Evolutionary conservation across 75 land plant species (phyloP).

Genomic region (Picea sitchensis): DNA sequence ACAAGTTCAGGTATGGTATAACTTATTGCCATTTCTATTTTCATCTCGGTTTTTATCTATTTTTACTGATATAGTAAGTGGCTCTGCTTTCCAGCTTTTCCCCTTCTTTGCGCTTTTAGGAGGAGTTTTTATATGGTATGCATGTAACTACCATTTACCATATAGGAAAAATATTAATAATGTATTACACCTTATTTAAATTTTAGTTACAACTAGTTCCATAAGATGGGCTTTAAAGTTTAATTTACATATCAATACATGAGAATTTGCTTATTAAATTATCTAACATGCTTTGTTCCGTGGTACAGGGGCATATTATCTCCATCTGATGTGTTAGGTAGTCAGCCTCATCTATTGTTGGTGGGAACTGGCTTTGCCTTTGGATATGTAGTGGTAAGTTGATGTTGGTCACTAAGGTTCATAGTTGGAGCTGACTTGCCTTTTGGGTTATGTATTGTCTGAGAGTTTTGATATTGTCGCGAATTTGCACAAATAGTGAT

Average conservation of each 20-base stretch:
- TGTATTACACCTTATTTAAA: not conserved
- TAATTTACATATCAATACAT: not conserved
- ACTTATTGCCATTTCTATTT: not conserved
- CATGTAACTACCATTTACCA: not conserved
- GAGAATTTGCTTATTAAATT: not conserved
- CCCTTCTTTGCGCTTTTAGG: slow-evolving; percentile 78
- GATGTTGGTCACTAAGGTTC: not conserved
- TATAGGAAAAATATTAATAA: too few relatives aligned
- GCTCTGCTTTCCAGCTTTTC: slow-evolving; percentile 55
- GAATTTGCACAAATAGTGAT: not conserved
- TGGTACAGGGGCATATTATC: slow-evolving; percentile 80
- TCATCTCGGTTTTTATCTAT: not conserved
- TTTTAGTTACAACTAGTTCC: not conserved
- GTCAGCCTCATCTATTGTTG: slow-evolving; percentile 80
- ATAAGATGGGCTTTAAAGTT: not conserved
- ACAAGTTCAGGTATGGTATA: not conserved
- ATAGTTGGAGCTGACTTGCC: not conserved
- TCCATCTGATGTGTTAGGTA: slow-evolving; percentile 73
- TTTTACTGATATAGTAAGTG: not conserved
- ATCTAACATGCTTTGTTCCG: not conserved
- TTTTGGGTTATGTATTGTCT: not conserved
- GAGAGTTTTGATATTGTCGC: not conserved
- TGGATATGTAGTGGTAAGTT: slow-evolving; percentile 92
- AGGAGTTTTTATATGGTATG: slow-evolving; percentile 78
- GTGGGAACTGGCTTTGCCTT: slow-evolving; percentile 96